A percentile compares a stretch with the other conserved stretches of the same genome.
Conservation (phyloP, 768 basidiomycete species). For the Cystoderma amianthinum region DNA sequence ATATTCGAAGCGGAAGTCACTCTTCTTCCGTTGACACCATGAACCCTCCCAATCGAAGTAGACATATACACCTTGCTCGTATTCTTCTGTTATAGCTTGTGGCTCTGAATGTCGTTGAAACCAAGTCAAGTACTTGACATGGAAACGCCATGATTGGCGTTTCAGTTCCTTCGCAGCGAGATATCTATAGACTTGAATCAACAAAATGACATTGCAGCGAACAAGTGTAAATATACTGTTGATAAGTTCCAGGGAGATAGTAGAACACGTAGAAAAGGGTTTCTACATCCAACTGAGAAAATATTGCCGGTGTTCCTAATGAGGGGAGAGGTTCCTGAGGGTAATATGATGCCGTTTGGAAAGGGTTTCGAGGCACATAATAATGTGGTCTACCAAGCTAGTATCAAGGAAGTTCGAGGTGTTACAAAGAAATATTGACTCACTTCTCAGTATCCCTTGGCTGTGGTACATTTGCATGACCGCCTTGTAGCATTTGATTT, state of each 20-base stretch:
- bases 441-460: conserved; percentile 96
- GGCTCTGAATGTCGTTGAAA: conserved; percentile 99
- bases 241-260: conserved; percentile 94
- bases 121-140: conserved; percentile 99
- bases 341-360: conserved; percentile 88
- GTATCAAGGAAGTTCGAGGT: conserved; percentile 1
- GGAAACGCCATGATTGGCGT: conserved; percentile 97
- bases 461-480: conserved; percentile 82
- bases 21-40: conserved; percentile 98
- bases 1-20: conserved; percentile 96
- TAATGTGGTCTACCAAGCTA: conserved; percentile 74
- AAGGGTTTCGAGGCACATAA: conserved; percentile 91
- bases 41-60: conserved; percentile 99
- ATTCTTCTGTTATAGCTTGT: conserved; percentile 97
- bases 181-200: conserved; percentile 43
- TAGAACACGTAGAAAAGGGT: conserved; percentile 99
- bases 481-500: conserved; percentile 90
- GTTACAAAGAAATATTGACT: conserved; percentile 7
- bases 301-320: conserved; percentile 77
- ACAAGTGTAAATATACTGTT: conserved; percentile 65
- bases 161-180: conserved; percentile 96
- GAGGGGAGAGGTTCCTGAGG: conserved; percentile 82
- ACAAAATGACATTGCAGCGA: neutral
- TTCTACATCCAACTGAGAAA: conserved; percentile 90
- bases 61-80: conserved; percentile 98